Conservation (phyloP, 257 asterid species). For the Primulina huaijiensis region DNA sequence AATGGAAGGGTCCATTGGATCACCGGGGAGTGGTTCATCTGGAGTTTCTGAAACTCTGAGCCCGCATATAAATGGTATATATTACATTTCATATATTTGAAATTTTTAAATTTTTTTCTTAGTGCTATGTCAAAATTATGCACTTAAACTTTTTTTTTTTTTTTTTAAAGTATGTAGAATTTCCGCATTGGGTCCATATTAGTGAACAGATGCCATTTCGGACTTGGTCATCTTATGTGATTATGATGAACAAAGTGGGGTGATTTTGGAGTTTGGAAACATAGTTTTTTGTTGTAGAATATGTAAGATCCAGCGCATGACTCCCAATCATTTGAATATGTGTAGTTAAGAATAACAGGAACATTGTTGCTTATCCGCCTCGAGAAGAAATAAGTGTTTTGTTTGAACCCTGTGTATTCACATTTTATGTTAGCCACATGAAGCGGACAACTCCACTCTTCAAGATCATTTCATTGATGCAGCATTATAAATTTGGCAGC, state of each 20-base stretch:
- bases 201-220: not conserved
- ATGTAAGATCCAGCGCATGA: not conserved
- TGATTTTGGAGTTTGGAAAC: not conserved
- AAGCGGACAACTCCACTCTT: not conserved
- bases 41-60: conserved; percentile 47
- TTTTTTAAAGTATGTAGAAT: too few species aligned
- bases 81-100: not conserved
- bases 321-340: not conserved
- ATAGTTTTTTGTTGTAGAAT: not conserved
- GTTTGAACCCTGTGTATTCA: not conserved
- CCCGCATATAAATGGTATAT: conserved; percentile 22
- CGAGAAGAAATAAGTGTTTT: not conserved
- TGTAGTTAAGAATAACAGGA: not conserved
- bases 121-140: not conserved
- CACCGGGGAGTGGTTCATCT: conserved; percentile 54
- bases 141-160: too few species aligned
- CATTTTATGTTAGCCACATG: not conserved
- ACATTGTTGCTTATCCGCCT: not conserved
- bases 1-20: conserved; percentile 43
- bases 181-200: not conserved
- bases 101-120: too few species aligned
- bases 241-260: not conserved
- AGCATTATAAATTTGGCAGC: not conserved
- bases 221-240: not conserved
- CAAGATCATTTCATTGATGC: not conserved